Base-by-base conservation (phyloP, 495 filamentous ascomycete genomes). In the Tetracladium marchalianum region DNA sequence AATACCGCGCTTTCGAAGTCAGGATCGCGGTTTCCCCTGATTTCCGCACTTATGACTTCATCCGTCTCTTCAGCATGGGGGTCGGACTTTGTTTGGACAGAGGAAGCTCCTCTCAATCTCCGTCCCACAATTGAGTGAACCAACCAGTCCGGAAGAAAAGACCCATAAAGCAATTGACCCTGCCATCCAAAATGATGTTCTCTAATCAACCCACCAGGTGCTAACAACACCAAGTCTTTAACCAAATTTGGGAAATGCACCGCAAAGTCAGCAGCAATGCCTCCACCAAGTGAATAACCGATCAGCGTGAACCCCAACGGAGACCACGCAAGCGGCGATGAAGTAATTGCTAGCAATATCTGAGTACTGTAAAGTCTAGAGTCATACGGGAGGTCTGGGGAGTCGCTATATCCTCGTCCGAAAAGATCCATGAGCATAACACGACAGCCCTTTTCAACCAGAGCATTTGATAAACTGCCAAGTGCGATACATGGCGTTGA, bases 221-320 rank as follows among this genome's bases (percentile, higher is more conserved):
- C 85, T 31, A 95, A 66, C 24, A 97, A 73, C 6, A 86, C 69
- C 9, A 95, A 64, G 5, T 73, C 73, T 10, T 68, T 69, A 11
- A 95, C 58, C 7, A 87, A 63, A 16, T 77, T 59, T 0, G 85
- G 82, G 57, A 90, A 87, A 47, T 75, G 70, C 8, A 72, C 69
- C 1, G 85, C 78, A 54, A 95, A 93, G n/a, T 77, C 69, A 9
- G 80, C 79, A 10, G 76, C 71, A 39, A 95, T 80, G 32, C 82
- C 82, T 39, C 90, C 90, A 19, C 90, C 88, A 0, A 97, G 71
- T 0, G 83, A 88, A 64, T 93, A 95, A 2, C 90, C 90, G 11
- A 92, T 64, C 0, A 95, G 61, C 13, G 72, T 71, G 64, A 95
- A 87, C 41, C 69, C 69, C 11, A 62, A 65, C 1, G 64, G 40